phyloP scores from a whole-genome alignment of 352 stramenopile species.

The Phytophthora chlamydospora region DNA sequence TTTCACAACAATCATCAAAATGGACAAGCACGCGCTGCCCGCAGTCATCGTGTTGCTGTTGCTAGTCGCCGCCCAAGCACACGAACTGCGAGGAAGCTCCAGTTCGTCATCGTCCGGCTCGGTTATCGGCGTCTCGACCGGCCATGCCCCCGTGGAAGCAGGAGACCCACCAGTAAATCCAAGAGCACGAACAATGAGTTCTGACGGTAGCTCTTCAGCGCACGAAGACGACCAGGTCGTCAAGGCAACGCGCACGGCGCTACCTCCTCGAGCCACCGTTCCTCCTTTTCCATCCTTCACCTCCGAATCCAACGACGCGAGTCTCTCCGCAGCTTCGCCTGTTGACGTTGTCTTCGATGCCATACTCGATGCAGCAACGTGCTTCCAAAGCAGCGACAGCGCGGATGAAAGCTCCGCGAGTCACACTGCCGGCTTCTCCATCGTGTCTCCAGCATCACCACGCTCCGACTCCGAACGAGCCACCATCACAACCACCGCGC shows the following conservation, averaged over 20 bases:
- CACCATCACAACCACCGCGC: not conserved
- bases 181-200: not conserved
- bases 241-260: not conserved
- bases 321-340: too few relatives aligned
- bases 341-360: too few relatives aligned
- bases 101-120: conserved; percentile 13
- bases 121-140: not conserved
- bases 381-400: not conserved
- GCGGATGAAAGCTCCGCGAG: not conserved
- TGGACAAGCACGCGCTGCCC: conserved; percentile 19
- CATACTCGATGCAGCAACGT: not conserved
- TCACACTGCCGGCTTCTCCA: not conserved
- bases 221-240: not conserved
- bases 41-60: conserved; percentile 10
- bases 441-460: not conserved
- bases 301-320: not conserved
- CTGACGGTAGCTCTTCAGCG: conserved; percentile 5
- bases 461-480: not conserved
- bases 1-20: conserved; percentile 22
- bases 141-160: conserved; percentile 3
- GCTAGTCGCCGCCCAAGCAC: conserved; percentile 10
- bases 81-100: conserved; percentile 3
- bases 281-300: not conserved
- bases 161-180: conserved; percentile 7
- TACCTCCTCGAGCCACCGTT: not conserved